Percentiles rank a stretch among this genome's conserved stretches.
Evolutionary conservation across 2,329 filamentous ascomycete species (phyloP).

Genomic region (Thielaviopsis musarum): DNA sequence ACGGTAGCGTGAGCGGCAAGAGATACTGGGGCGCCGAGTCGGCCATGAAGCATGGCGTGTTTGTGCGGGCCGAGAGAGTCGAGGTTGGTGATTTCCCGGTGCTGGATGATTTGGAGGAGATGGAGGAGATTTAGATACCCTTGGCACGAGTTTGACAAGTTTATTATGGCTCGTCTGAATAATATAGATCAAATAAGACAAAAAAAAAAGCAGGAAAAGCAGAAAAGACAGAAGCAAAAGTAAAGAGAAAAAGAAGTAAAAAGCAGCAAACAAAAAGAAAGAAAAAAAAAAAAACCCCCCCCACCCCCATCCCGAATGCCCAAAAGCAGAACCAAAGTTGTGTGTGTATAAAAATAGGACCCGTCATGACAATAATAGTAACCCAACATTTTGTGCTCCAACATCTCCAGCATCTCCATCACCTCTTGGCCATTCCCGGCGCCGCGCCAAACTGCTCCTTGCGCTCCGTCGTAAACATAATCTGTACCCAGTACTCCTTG

Average conservation of each 20-base stretch:
- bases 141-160: not conserved
- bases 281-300: too few species aligned
- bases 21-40: slow-evolving; percentile 55
- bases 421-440: slow-evolving; percentile 38
- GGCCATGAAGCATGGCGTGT: slow-evolving; percentile 54
- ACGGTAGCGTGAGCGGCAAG: slow-evolving; percentile 50
- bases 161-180: too few species aligned
- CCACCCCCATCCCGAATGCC: too few species aligned
- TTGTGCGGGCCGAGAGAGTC: slow-evolving; percentile 62
- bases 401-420: slow-evolving; percentile 10
- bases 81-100: slow-evolving; percentile 58
- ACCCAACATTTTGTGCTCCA: too few species aligned
- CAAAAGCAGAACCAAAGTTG: too few species aligned
- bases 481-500: slow-evolving; percentile 94
- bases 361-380: too few species aligned
- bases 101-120: slow-evolving; percentile 58
- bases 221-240: too few species aligned
- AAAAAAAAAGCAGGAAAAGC: too few species aligned
- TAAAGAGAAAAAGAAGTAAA: too few species aligned
- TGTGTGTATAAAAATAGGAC: too few species aligned
- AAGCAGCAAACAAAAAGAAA: too few species aligned
- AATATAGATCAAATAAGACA: too few species aligned
- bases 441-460: slow-evolving; percentile 71
- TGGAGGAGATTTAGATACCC: slow-evolving; percentile 47
- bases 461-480: slow-evolving; percentile 96